Percentiles rank a stretch among this genome's conserved stretches.
These are phyloP conservation scores for Exophiala bonariae DNA, from an alignment of 2,329 filamentous ascomycete species.

Conservation along the genomic window DNA sequence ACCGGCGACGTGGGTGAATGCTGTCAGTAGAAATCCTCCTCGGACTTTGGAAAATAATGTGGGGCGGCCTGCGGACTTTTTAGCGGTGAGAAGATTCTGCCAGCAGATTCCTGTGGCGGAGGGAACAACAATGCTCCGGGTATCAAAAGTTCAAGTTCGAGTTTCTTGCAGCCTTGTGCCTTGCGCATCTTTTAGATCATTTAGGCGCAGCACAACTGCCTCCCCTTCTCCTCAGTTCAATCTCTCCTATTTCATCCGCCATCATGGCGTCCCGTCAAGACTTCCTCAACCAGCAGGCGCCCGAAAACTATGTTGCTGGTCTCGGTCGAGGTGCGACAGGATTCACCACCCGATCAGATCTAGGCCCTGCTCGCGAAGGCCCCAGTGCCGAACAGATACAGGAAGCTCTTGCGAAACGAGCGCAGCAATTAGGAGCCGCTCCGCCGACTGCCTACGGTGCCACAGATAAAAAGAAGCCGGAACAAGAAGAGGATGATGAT, in stretches of 20 bases:
- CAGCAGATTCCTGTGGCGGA: background rate
- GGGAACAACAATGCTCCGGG: too few relatives aligned
- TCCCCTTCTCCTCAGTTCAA: background rate
- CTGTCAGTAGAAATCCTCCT: too few relatives aligned
- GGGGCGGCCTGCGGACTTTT: slow-evolving; percentile 10
- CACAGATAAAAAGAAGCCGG: slow-evolving; percentile 58
- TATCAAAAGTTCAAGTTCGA: too few relatives aligned
- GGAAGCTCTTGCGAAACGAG: slow-evolving; percentile 91
- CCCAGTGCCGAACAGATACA: slow-evolving; percentile 98
- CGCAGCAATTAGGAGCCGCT: slow-evolving; percentile 74
- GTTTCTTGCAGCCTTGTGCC: background rate
- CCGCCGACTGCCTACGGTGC: slow-evolving; percentile 73
- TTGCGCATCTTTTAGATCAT: background rate
- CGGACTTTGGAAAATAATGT: background rate
- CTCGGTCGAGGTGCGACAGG: slow-evolving; percentile 96
- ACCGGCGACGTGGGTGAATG: background rate
- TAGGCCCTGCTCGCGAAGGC: slow-evolving; percentile 91
- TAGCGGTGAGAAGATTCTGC: slow-evolving; percentile 18
- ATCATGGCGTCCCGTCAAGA: slow-evolving; percentile 70
- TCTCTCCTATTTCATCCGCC: slow-evolving; percentile 3
- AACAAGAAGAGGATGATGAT: slow-evolving; percentile 73
- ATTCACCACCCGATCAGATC: slow-evolving; percentile 94
- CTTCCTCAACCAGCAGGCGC: slow-evolving; percentile 82
- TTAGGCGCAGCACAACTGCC: background rate
- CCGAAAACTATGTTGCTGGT: slow-evolving; percentile 90